Conservation (phyloP, 441 rosid genomes). For the Kokia cookei region DNA sequence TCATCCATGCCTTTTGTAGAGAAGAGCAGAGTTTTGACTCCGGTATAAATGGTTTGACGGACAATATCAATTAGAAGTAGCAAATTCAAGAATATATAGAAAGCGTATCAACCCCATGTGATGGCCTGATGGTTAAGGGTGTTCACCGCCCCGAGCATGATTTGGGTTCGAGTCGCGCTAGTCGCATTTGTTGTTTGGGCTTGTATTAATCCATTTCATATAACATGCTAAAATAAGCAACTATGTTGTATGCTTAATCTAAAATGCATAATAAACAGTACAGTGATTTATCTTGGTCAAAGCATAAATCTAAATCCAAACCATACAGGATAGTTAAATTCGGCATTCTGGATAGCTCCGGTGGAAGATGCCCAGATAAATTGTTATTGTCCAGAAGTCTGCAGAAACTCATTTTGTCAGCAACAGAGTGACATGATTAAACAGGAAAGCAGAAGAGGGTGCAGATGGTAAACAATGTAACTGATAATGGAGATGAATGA, state of each 20-base stretch:
- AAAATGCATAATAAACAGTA: background rate
- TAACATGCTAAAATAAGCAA: background rate
- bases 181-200: no score
- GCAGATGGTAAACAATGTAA: background rate
- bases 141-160: no score
- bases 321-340: conserved; percentile 72
- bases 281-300: background rate
- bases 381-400: conserved; percentile 95
- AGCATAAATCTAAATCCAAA: conserved; percentile 13
- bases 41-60: background rate
- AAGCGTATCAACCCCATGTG: background rate
- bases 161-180: no score
- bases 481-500: conserved; percentile 4
- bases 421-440: conserved; percentile 1
- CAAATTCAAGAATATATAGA: background rate
- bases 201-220: background rate
- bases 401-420: conserved; percentile 23
- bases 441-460: background rate
- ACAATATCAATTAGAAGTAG: background rate
- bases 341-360: conserved; percentile 72
- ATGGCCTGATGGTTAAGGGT: no score
- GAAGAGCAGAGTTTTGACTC: background rate
- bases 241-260: background rate
- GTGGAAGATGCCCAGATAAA: conserved; percentile 80
- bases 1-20: background rate